These are phyloP conservation scores for Cantharellus cinnabarinus DNA, from an alignment of 768 basidiomycete genomes.

Conservation along the genomic window DNA sequence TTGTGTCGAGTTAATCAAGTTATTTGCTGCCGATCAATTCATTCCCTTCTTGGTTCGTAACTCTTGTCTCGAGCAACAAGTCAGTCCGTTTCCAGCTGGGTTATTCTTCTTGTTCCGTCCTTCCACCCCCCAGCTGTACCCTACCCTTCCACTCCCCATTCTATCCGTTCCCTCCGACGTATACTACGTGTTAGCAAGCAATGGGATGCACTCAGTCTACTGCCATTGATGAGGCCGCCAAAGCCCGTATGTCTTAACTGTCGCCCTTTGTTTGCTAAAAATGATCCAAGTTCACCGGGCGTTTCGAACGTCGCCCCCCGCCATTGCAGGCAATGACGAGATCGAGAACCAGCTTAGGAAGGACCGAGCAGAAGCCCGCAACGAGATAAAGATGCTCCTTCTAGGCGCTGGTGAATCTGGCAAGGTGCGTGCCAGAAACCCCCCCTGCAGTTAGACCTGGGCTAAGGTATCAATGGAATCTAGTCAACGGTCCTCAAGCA, in stretches of 20 bases:
- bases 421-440: conserved; percentile 35
- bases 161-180: neutral
- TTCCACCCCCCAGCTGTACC: neutral
- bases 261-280: neutral
- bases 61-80: too few species aligned
- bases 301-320: neutral
- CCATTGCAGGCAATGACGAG: conserved; percentile 57
- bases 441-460: neutral
- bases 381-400: conserved; percentile 90
- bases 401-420: conserved; percentile 95
- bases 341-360: conserved; percentile 84
- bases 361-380: conserved; percentile 73
- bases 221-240: conserved; percentile 57
- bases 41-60: too few species aligned
- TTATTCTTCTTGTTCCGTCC: neutral
- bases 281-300: too few species aligned
- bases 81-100: too few species aligned
- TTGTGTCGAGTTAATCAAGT: too few species aligned
- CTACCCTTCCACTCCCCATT: neutral
- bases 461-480: neutral
- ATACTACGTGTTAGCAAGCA: neutral
- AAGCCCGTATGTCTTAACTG: conserved; percentile 32
- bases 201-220: conserved; percentile 12
- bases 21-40: too few species aligned
- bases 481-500: conserved; percentile 87